These are phyloP conservation scores for Circinella minor DNA, from an alignment of 371 early-diverging fungal species.

Conservation along the genomic window DNA sequence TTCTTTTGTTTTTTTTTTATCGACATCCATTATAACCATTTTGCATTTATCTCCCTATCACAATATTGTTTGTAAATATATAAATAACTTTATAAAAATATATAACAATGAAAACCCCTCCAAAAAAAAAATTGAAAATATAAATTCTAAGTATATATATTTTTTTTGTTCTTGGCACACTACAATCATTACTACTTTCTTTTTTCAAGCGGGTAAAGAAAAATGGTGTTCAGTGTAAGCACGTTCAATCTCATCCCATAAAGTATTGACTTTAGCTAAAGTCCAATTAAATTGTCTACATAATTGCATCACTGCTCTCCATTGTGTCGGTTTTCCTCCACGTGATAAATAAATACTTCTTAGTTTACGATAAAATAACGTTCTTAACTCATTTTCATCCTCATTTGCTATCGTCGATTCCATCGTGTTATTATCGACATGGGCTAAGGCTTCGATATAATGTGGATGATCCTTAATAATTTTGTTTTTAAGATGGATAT, in stretches of 20 bases:
- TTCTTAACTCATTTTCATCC: slow-evolving; percentile 2
- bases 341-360: slow-evolving; percentile 14
- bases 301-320: slow-evolving; percentile 18
- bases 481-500: slow-evolving; percentile 17
- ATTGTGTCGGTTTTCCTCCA: slow-evolving; percentile 21
- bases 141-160: not conserved
- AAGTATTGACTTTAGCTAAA: slow-evolving; percentile 17
- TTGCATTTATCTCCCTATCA: too few species aligned
- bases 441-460: slow-evolving; percentile 20
- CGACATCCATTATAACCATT: too few species aligned
- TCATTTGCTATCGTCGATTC: not conserved
- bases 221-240: slow-evolving; percentile 20
- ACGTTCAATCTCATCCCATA: slow-evolving; percentile 22
- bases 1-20: too few species aligned
- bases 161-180: not conserved
- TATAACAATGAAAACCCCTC: too few species aligned
- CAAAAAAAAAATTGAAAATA: too few species aligned
- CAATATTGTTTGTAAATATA: too few species aligned
- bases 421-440: slow-evolving; percentile 5
- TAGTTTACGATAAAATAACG: slow-evolving; percentile 9
- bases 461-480: slow-evolving; percentile 17
- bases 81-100: too few species aligned
- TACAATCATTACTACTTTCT: not conserved
- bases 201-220: slow-evolving; percentile 8
- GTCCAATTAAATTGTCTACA: slow-evolving; percentile 18